These are phyloP conservation scores for Komagataea norvegica DNA, from an alignment of 1,139 yeast species.

Conservation along the genomic window DNA sequence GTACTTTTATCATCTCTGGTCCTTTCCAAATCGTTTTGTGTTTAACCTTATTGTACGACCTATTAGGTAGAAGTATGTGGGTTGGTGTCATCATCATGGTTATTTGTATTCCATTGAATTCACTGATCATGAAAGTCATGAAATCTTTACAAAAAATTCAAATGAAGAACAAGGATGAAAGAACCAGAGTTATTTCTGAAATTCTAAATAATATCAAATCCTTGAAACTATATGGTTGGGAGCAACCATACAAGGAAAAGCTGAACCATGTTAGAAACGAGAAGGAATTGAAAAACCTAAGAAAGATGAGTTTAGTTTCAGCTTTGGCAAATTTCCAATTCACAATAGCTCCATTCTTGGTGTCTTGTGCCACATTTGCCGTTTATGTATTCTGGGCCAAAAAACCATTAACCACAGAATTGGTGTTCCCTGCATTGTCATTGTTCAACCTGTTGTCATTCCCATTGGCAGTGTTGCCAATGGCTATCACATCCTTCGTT, in stretches of 20 bases:
- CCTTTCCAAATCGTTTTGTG: slow-evolving; percentile 89
- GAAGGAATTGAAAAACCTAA: slow-evolving; percentile 75
- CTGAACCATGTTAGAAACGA: slow-evolving; percentile 81
- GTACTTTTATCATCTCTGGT: slow-evolving; percentile 92
- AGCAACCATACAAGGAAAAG: slow-evolving; percentile 70
- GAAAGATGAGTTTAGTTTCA: slow-evolving; percentile 68
- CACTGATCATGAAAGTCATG: slow-evolving; percentile 66
- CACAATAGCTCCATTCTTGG: slow-evolving; percentile 86
- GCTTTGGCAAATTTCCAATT: slow-evolving; percentile 76
- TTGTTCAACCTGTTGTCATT: slow-evolving; percentile 79
- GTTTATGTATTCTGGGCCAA: slow-evolving; percentile 63
- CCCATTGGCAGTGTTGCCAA: slow-evolving; percentile 93
- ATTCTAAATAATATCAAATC: slow-evolving; percentile 89
- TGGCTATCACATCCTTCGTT: slow-evolving; percentile 77
- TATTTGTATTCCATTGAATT: slow-evolving; percentile 81
- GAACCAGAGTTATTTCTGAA: slow-evolving; percentile 76
- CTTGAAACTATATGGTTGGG: slow-evolving; percentile 94
- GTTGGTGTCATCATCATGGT: slow-evolving; percentile 86
- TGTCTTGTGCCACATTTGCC: slow-evolving; percentile 88
- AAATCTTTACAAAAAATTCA: slow-evolving; percentile 73
- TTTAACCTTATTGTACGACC: slow-evolving; percentile 64
- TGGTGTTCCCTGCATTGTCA: slow-evolving; percentile 92
- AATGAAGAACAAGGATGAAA: slow-evolving; percentile 62
- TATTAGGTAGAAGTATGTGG: slow-evolving; percentile 94
- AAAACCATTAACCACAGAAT: slow-evolving; percentile 76